Base-by-base conservation (phyloP, 1,139 yeast species). In the Pichia sp. region DNA sequence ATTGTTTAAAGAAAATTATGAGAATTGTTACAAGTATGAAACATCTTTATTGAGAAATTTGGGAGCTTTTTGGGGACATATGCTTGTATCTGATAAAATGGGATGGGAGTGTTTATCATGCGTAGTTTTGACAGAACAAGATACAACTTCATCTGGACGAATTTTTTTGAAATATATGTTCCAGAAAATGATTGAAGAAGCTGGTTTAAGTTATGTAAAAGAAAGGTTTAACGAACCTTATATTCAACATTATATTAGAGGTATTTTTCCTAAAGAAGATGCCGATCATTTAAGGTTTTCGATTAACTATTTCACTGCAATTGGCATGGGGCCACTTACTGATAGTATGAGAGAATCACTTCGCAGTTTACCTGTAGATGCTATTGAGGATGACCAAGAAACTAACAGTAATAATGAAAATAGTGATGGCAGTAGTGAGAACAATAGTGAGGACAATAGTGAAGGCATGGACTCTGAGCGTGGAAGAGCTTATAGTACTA, bases 281-380 rank as follows among this genome's bases (percentile, higher is more conserved):
- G 66, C 72, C 0, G 85, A 81, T n/a, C 69, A 79, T 44, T 64
- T 80, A 11, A 66, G 93, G 45, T 91, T 88, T 58, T 74, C 95
- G 2, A 86, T 89, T 57, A 91, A 91, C 56, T 91, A 72, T 58
- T 91, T 89, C 62, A 89, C 97, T 0, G 96, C 96, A 2, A 86
- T 91, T 51, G 95, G 95, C 0, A 60, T 89, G 41, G 97, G 97
- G 37, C 71, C 73, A 2, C 58, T 91, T 44, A 89, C 97, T 0
- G 95, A 86, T 37, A 73, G 66, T 10, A 83, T 88, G 94, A 72
- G 98, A 61, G 70, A 66, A 10, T 69, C 66, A 12, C 63, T 84
- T 46, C 53, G 59, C 41, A 53, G 54, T 23, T 50, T 70, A 28
- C 71, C 74, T 0, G 51, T 53, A 4, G 56, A 50, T 3, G 11